phyloP scores from a whole-genome alignment of 2,329 filamentous ascomycete species.

The Emergomyces pasteurianus region DNA sequence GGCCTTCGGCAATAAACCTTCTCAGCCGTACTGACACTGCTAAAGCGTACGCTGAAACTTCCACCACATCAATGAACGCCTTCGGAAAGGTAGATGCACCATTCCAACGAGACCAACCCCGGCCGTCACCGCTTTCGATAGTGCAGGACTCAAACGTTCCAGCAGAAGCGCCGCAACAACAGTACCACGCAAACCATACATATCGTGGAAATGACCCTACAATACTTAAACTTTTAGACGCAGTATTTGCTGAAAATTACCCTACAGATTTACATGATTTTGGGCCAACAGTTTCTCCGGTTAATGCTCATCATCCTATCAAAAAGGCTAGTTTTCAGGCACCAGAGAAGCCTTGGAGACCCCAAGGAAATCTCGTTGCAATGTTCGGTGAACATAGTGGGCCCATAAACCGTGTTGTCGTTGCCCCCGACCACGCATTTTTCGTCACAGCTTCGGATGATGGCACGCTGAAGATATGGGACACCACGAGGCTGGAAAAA shows the following conservation, averaged over 20 bases:
- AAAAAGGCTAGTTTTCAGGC: slow-evolving; percentile 42
- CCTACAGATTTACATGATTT: slow-evolving; percentile 51
- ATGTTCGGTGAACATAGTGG: slow-evolving; percentile 80
- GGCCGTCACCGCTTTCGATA: slow-evolving; percentile 27
- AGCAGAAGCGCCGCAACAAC: slow-evolving; percentile 22
- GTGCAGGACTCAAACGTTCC: slow-evolving; percentile 17
- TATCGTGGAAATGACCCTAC: slow-evolving; percentile 67
- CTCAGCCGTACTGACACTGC: slow-evolving; percentile 45
- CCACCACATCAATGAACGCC: slow-evolving; percentile 51
- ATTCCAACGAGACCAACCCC: slow-evolving; percentile 26
- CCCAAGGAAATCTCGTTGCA: slow-evolving; percentile 70
- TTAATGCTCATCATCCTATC: slow-evolving; percentile 43
- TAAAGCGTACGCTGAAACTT: slow-evolving; percentile 54
- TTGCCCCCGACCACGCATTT: slow-evolving; percentile 83
- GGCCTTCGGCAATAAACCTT: slow-evolving; percentile 47
- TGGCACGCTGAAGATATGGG: slow-evolving; percentile 85
- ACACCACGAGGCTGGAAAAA: slow-evolving; percentile 75
- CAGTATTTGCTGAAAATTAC: slow-evolving; percentile 62
- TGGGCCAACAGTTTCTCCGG: slow-evolving; percentile 66
- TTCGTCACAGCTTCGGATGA: slow-evolving; percentile 92
- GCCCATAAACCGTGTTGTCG: slow-evolving; percentile 66
- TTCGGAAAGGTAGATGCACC: slow-evolving; percentile 52
- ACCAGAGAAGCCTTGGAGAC: slow-evolving; percentile 60
- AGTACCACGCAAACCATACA: slow-evolving; percentile 58
- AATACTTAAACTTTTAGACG: slow-evolving; percentile 57